Evolutionary conservation across 306 rosid species (phyloP).

Genomic region (Cicer pinnatifidum): DNA sequence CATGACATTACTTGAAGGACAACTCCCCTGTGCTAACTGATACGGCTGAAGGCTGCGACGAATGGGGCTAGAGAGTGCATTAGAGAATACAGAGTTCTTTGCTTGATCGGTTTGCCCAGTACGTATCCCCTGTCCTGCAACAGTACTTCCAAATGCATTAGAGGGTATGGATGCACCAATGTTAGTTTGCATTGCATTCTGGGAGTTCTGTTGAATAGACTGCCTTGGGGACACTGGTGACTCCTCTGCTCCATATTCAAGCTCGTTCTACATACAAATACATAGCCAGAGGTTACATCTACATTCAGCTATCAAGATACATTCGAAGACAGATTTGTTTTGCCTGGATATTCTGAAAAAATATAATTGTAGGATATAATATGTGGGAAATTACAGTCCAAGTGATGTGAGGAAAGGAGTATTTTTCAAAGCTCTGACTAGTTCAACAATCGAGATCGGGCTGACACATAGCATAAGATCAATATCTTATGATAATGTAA

Average conservation of each 20-base stretch:
- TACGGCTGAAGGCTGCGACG: slow-evolving; percentile 71
- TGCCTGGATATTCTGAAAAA: slow-evolving; percentile 13
- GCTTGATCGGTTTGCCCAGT: slow-evolving; percentile 60
- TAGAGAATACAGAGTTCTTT: slow-evolving; percentile 70
- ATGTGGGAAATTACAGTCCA: slow-evolving; percentile 1
- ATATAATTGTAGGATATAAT: slow-evolving; percentile 4
- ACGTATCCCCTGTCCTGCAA: slow-evolving; percentile 60
- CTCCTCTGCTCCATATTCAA: slow-evolving; percentile 69
- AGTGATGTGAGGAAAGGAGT: background rate
- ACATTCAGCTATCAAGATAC: slow-evolving; percentile 26
- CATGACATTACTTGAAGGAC: slow-evolving; percentile 49
- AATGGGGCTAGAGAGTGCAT: slow-evolving; percentile 75
- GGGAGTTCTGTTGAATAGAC: slow-evolving; percentile 59
- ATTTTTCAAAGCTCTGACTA: background rate
- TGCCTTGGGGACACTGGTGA: slow-evolving; percentile 69
- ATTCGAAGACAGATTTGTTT: background rate
- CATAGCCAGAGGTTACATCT: slow-evolving; percentile 33
- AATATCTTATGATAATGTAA: background rate
- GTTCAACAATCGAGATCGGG: background rate
- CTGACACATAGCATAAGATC: slow-evolving; percentile 1
- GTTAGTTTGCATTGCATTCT: slow-evolving; percentile 51
- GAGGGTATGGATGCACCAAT: slow-evolving; percentile 47
- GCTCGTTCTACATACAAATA: slow-evolving; percentile 63
- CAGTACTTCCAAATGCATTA: slow-evolving; percentile 48
- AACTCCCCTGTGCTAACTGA: slow-evolving; percentile 66